Evolutionary conservation across 2,329 filamentous ascomycete species (phyloP).

Genomic region (Emericellopsis cladophorae): DNA sequence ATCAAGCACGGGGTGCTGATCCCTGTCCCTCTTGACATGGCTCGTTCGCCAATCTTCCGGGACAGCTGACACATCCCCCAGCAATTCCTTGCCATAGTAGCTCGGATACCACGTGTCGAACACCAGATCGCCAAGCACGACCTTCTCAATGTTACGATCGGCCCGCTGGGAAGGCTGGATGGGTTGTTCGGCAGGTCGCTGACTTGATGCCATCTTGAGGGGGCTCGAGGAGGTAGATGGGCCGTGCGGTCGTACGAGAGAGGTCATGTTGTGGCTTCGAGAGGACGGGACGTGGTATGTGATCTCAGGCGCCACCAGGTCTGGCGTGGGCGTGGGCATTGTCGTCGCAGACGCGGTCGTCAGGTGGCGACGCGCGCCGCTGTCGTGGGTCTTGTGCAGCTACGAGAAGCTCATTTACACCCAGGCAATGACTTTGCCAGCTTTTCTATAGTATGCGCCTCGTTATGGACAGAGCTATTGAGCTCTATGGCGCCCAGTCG

Average conservation of each 20-base stretch:
- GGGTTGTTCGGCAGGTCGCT: conserved; percentile 5
- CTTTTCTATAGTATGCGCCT: no score
- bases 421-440: no score
- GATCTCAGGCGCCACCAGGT: conserved; percentile 26
- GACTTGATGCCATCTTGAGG: conserved; percentile 14
- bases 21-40: conserved; percentile 12
- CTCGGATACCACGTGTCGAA: conserved; percentile 91
- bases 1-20: conserved; percentile 36
- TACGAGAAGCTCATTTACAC: no score
- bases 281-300: conserved; percentile 16
- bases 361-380: conserved; percentile 4
- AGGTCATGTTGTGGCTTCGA: conserved; percentile 17
- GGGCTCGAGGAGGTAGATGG: conserved; percentile 14
- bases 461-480: no score
- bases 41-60: background rate
- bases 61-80: conserved; percentile 32
- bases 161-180: conserved; percentile 22
- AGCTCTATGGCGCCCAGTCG: no score
- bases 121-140: conserved; percentile 71
- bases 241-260: conserved; percentile 10
- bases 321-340: conserved; percentile 9
- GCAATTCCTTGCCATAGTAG: conserved; percentile 66
- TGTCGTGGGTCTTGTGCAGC: conserved; percentile 1
- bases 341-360: background rate
- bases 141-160: conserved; percentile 73